A percentile compares a stretch with the other conserved stretches of the same genome.
These are phyloP conservation scores for Hymenoscyphus infarciens DNA, from an alignment of 2,329 filamentous ascomycete species.

Conservation along the genomic window DNA sequence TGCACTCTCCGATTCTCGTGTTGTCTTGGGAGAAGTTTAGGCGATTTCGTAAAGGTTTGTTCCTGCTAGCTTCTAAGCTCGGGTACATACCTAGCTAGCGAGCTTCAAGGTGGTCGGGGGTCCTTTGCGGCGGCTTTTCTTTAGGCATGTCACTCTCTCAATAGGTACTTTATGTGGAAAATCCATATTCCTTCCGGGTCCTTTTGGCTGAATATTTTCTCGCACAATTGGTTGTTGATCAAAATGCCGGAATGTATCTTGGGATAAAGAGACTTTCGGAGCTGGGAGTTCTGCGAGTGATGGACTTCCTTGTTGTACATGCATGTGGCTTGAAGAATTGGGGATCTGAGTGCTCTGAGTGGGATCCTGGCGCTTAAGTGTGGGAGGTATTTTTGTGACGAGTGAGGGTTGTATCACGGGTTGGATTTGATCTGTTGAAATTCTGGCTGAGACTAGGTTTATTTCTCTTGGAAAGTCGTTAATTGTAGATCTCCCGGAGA, in stretches of 20 bases:
- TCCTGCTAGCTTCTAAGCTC: no score
- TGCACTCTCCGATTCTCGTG: no score
- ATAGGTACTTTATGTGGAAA: no score
- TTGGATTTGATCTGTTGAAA: neutral
- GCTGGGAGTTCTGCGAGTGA: neutral
- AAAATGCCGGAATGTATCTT: neutral
- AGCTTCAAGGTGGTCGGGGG: no score
- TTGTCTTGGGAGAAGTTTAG: no score
- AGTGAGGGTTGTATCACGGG: neutral
- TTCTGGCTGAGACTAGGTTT: no score
- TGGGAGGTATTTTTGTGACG: neutral
- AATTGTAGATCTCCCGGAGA: neutral
- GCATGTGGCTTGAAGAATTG: conserved; percentile 3
- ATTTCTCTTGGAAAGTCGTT: no score
- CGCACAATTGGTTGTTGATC: neutral
- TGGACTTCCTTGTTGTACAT: neutral
- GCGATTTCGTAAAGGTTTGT: no score
- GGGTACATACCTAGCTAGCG: no score
- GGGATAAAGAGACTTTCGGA: neutral
- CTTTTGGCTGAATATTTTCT: neutral
- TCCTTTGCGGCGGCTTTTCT: no score
- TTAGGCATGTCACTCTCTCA: no score
- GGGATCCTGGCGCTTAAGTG: neutral
- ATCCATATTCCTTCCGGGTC: neutral
- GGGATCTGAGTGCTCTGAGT: neutral